Conservation (phyloP, 2,329 filamentous ascomycete genomes). For the Berkeleyomyces basicola region DNA sequence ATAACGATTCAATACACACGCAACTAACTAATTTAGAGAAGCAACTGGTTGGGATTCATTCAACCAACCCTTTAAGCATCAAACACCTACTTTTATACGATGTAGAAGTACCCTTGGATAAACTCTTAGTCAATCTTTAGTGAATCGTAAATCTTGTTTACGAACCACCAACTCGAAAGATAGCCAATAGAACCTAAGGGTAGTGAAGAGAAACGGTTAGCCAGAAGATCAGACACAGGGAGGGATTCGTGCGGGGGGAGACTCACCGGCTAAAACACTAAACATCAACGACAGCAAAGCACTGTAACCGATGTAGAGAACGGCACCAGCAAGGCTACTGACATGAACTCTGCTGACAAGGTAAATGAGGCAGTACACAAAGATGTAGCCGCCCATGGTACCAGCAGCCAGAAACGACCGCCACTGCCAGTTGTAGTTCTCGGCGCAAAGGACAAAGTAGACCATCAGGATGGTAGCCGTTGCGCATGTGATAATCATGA, state of each 20-base stretch:
- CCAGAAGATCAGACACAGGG: not conserved
- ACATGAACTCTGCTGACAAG: conserved; percentile 79
- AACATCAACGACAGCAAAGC: conserved; percentile 77
- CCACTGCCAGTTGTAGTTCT: conserved; percentile 99
- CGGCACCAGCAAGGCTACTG: conserved; percentile 66
- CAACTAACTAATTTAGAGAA: not conserved
- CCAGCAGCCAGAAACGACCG: conserved; percentile 82
- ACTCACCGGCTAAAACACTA: conserved; percentile 83
- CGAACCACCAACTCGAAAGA: conserved; percentile 87
- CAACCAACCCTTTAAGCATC: not conserved
- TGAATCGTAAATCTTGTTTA: conserved; percentile 85
- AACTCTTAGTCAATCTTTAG: conserved; percentile 77
- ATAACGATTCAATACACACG: not conserved
- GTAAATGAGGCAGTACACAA: conserved; percentile 79
- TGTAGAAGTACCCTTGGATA: not conserved
- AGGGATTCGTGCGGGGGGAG: not conserved
- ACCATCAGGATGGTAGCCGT: conserved; percentile 87
- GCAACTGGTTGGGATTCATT: too few relatives aligned
- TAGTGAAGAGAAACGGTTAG: conserved; percentile 12
- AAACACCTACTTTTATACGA: not conserved
- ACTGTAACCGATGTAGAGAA: conserved; percentile 89
- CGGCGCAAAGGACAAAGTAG: conserved; percentile 87
- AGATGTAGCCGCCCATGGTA: conserved; percentile 81
- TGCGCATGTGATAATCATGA: conserved; percentile 92
- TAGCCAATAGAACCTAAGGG: conserved; percentile 76